Evolutionary conservation across 2,329 filamentous ascomycete species (phyloP).

Genomic region (Scolecobasidium constrictum): DNA sequence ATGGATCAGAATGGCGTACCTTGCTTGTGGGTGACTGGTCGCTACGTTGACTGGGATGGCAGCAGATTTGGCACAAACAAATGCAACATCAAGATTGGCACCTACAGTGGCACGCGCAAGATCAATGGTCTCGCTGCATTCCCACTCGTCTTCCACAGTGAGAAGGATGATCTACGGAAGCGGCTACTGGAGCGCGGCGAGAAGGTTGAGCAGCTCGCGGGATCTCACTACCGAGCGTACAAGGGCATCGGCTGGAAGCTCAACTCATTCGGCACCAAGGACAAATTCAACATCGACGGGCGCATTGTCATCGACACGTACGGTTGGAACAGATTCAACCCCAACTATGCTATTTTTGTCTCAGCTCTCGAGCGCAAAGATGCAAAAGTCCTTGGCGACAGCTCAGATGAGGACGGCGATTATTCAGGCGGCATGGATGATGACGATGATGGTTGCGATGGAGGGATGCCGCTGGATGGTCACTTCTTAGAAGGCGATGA

Average conservation of each 20-base stretch:
- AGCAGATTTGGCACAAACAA: conserved; percentile 20
- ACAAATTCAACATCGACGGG: conserved; percentile 28
- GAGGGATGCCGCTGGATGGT: conserved; percentile 8
- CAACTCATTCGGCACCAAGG: conserved; percentile 17
- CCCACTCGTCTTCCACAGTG: conserved; percentile 34
- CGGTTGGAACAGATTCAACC: conserved; percentile 20
- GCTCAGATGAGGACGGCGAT: background rate
- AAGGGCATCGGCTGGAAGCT: conserved; percentile 32
- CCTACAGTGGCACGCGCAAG: conserved; percentile 28
- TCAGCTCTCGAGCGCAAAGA: background rate
- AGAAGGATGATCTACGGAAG: conserved; percentile 26
- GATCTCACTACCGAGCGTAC: conserved; percentile 40
- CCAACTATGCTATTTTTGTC: conserved; percentile 7
- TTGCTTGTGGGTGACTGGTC: conserved; percentile 15
- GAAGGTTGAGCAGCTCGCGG: conserved; percentile 34
- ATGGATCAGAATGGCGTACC: conserved; percentile 11
- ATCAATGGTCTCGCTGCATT: conserved; percentile 32
- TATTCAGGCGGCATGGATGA: background rate
- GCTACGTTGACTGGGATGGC: conserved; percentile 26
- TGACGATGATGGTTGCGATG: conserved; percentile 2
- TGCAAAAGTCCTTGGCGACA: background rate
- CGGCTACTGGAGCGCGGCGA: conserved; percentile 35
- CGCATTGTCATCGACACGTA: conserved; percentile 42
- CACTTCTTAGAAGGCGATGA: conserved; percentile 7
- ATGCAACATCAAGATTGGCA: conserved; percentile 16